Evolutionary conservation across 768 basidiomycete genomes (phyloP), one percentile per base, ranked within the genome.

Genomic region (Boletus patriciae): DNA sequence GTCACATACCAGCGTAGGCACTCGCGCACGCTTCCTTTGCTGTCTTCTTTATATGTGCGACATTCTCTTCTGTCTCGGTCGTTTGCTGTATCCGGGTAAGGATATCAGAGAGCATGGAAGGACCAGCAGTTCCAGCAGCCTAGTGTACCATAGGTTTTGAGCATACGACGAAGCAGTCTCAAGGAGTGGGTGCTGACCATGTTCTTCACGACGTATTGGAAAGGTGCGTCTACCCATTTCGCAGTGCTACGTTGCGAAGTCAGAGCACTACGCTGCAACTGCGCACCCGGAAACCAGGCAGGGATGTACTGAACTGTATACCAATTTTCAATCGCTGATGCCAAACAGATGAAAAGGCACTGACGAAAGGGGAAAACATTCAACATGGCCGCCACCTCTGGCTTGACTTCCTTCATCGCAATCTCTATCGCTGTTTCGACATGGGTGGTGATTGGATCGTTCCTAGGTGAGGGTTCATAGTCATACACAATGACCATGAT

Each of bases 401-500:
- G 62, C 27, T 31, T 54, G 33, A 63, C 19, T 41, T 46, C 53
- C 12, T 46, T 44, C 27, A 50, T 40, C 9, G 46, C 50, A 34
- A 52, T 52, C 23, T 58, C 46, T 36, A 58, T 40, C 2, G 62
- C 59, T 27, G 34, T 59, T 47, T 64, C 58, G n/a, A 61, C 38
- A 8, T 55, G 21, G 15, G 44, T 21, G 18, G 60, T n/a, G 3
- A 64, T 23, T 10, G 58, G 57, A 53, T 63, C 62, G 21, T 61
- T 34, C 25, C 21, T 42, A 15, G 51, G 36, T 1, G 25, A 41
- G n/a, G 31, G 49, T 15, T 37, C 19, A 37, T 63, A 60, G 21
- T 52, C 59, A 34, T 63, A 61, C 40, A 54, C 48, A 19, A 51
- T 46, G 8, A 38, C 34, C 58, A 63, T 63, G 25, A 63, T 55